Conservation (phyloP, 164 flowering plant genomes). For the Chimonanthus praecox region DNA sequence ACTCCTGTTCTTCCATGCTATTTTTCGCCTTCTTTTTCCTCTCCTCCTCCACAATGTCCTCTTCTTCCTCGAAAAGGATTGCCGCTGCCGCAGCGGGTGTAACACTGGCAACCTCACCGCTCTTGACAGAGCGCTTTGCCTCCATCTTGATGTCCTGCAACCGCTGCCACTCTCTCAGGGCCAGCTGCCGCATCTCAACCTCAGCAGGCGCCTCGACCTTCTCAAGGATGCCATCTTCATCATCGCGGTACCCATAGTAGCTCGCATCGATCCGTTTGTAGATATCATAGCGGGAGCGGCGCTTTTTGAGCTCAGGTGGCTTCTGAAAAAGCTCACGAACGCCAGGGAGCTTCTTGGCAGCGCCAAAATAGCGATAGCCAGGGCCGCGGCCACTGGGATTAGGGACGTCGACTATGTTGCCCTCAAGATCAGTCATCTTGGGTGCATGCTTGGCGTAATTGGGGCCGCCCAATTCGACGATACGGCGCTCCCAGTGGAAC, state of each 20-base stretch:
- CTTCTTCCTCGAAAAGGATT: constrained; percentile 72
- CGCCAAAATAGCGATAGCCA: constrained; percentile 89
- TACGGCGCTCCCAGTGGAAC: constrained; percentile 81
- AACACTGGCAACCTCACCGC: constrained; percentile 61
- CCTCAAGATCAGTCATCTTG: constrained; percentile 91
- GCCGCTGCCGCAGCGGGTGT: constrained; percentile 18
- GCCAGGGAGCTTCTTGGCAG: constrained; percentile 91
- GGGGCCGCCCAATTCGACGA: constrained; percentile 82
- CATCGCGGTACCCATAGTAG: constrained; percentile 89
- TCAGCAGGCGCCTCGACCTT: constrained; percentile 75
- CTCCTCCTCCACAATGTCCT: constrained; percentile 87
- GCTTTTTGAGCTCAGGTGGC: constrained; percentile 80
- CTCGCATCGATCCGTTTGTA: constrained; percentile 90
- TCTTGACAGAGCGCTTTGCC: constrained; percentile 73
- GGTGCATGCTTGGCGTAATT: constrained; percentile 59
- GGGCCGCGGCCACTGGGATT: constrained; percentile 93
- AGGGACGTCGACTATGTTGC: constrained; percentile 90
- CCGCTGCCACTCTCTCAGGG: constrained; percentile 64
- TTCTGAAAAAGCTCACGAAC: constrained; percentile 85
- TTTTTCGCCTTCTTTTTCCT: constrained; percentile 36
- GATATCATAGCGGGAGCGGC: constrained; percentile 81
- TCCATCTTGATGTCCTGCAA: constrained; percentile 68
- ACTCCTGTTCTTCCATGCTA: constrained; percentile 49
- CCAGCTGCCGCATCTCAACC: constrained; percentile 51
- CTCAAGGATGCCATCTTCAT: constrained; percentile 81